These are phyloP conservation scores for Saccharomycopsis malanga DNA, from an alignment of 805 yeast genomes.

Conservation along the genomic window DNA sequence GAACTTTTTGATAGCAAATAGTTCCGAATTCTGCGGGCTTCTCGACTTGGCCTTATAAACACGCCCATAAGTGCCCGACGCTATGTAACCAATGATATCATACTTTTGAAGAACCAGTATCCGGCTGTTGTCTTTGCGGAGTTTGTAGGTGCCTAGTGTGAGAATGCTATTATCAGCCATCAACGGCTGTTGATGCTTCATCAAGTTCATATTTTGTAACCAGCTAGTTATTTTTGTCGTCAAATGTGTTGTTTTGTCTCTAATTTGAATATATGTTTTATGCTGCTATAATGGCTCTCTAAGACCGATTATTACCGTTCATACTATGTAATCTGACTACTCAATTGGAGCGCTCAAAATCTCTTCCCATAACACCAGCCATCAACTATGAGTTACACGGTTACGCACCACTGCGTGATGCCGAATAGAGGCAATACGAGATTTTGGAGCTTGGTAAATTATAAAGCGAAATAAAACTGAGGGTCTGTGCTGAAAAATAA, in stretches of 20 bases:
- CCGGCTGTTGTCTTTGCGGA: slow-evolving; percentile 57
- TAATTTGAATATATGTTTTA: too few species aligned
- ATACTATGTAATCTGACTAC: too few species aligned
- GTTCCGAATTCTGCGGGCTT: slow-evolving; percentile 28
- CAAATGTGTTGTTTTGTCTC: not conserved
- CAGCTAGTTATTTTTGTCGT: not conserved
- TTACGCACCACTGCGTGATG: too few species aligned
- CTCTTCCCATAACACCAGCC: too few species aligned
- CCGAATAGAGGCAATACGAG: too few species aligned
- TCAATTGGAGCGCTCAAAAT: too few species aligned
- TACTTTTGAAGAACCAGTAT: slow-evolving; percentile 76
- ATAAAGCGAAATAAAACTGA: too few species aligned
- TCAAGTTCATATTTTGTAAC: not conserved
- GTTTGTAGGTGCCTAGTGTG: slow-evolving; percentile 52
- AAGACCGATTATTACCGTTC: too few species aligned
- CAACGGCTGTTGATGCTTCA: slow-evolving; percentile 34
- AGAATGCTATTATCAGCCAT: slow-evolving; percentile 51
- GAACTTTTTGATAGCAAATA: slow-evolving; percentile 90
- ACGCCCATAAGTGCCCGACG: slow-evolving; percentile 96
- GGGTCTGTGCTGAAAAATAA: too few species aligned
- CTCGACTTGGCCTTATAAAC: slow-evolving; percentile 78
- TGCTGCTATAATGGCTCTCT: too few species aligned
- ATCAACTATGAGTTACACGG: too few species aligned
- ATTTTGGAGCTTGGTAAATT: too few species aligned
- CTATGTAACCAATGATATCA: slow-evolving; percentile 88